These are phyloP conservation scores for Scedosporium aurantiacum DNA, from an alignment of 2,329 filamentous ascomycete genomes.

Conservation along the genomic window DNA sequence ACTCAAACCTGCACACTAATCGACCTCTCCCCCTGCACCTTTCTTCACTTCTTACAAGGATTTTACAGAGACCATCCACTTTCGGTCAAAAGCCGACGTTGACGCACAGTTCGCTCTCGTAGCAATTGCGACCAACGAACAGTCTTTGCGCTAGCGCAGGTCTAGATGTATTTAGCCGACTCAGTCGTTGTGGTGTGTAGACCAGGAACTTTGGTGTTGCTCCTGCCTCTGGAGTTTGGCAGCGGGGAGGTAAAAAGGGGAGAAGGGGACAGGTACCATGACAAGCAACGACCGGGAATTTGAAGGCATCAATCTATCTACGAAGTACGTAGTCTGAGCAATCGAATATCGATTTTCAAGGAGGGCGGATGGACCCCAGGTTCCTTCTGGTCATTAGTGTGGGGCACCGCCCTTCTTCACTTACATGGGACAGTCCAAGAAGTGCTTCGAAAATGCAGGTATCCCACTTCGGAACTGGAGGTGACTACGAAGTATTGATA, in stretches of 20 bases:
- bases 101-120: neutral
- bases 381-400: neutral
- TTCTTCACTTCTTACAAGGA: neutral
- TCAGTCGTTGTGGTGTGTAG: neutral
- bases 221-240: neutral
- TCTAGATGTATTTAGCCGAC: neutral
- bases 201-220: neutral
- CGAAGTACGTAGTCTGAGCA: too few species aligned
- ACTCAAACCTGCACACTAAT: neutral
- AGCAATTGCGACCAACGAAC: neutral
- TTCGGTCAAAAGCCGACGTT: neutral
- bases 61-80: neutral
- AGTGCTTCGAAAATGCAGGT: neutral
- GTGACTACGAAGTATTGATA: too few species aligned
- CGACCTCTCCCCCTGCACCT: neutral
- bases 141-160: neutral
- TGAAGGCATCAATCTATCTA: neutral
- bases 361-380: neutral
- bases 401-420: neutral
- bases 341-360: neutral
- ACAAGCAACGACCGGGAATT: neutral
- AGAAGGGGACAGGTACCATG: neutral
- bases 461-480: neutral
- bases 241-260: neutral
- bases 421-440: too few species aligned